Evolutionary conservation across 768 basidiomycete species (phyloP).

Genomic region (Pisolithus marmoratus): DNA sequence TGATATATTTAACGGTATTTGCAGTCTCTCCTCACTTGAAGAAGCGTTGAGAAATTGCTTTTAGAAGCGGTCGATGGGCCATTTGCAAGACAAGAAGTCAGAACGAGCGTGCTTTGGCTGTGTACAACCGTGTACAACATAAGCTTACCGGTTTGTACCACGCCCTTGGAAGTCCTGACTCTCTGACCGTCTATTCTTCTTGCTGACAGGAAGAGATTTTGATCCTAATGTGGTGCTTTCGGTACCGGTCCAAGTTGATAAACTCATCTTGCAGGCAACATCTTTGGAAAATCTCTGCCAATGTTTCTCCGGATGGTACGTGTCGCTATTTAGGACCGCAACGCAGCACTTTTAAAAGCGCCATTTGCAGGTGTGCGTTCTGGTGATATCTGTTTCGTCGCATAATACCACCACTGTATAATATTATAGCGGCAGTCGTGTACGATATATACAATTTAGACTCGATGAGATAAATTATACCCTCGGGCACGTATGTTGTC

Average conservation of each 20-base stretch:
- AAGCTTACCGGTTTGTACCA: constrained; percentile 76
- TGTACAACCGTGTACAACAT: constrained; percentile 91
- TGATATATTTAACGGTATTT: constrained; percentile 84
- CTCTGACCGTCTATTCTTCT: constrained; percentile 1
- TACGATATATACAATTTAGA: constrained; percentile 11
- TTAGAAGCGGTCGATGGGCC: constrained; percentile 43
- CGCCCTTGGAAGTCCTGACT: neutral
- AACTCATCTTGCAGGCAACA: constrained; percentile 89
- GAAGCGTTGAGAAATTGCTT: constrained; percentile 3
- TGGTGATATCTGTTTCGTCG: constrained; percentile 42
- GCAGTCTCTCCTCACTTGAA: neutral
- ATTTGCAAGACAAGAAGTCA: constrained; percentile 71
- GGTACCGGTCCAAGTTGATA: constrained; percentile 85
- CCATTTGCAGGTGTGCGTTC: constrained; percentile 59
- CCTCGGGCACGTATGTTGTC: neutral
- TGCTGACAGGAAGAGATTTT: constrained; percentile 76
- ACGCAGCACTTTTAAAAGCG: neutral
- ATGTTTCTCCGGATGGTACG: constrained; percentile 90
- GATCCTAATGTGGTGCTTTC: constrained; percentile 71
- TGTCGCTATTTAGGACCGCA: neutral
- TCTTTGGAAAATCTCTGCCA: constrained; percentile 94
- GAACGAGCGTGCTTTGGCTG: constrained; percentile 83
- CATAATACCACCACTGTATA: constrained; percentile 7
- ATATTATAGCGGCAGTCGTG: constrained; percentile 14
- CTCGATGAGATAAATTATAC: too few species aligned